Evolutionary conservation across 31 red algal species (phyloP).

Genomic region (Asparagopsis taxiformis): DNA sequence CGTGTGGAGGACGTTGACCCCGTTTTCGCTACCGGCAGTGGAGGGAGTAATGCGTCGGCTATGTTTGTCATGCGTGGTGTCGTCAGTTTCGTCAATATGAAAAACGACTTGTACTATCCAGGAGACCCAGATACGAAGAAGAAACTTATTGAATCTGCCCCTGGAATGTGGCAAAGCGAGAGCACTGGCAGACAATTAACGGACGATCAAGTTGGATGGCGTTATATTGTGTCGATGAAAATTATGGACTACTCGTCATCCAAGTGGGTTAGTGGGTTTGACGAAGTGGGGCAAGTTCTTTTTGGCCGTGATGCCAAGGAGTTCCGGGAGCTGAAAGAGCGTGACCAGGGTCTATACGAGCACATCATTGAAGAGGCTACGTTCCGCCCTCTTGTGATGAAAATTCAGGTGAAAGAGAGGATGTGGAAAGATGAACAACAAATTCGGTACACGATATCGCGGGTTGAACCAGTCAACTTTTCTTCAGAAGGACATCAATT

Average conservation of each 20-base stretch:
- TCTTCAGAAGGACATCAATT: conserved; percentile 53
- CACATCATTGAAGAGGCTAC: conserved; percentile 46
- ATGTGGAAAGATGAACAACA: conserved; percentile 64
- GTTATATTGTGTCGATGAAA: conserved; percentile 73
- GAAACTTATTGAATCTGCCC: conserved; percentile 52
- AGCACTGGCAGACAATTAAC: conserved; percentile 55
- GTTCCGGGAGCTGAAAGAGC: conserved; percentile 47
- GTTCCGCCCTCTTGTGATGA: conserved; percentile 70
- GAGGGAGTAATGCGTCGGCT: conserved; percentile 28
- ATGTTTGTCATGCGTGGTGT: conserved; percentile 43
- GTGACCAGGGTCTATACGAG: conserved; percentile 42
- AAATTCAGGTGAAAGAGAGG: conserved; percentile 60
- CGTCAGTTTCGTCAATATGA: conserved; percentile 54
- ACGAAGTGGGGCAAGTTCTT: conserved; percentile 71
- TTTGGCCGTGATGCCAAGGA: conserved; percentile 67
- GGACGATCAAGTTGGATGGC: conserved; percentile 59
- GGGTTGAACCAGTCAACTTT: conserved; percentile 68
- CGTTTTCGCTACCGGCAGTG: conserved; percentile 23
- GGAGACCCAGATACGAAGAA: conserved; percentile 77
- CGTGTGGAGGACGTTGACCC: conserved; percentile 67
- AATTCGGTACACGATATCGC: conserved; percentile 62
- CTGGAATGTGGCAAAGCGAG: conserved; percentile 69
- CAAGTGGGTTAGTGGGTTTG: conserved; percentile 72
- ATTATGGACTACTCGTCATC: conserved; percentile 66
- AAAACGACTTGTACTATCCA: conserved; percentile 73